Base-by-base conservation (phyloP, 768 basidiomycete genomes). In the Saitozyma podzolica region DNA sequence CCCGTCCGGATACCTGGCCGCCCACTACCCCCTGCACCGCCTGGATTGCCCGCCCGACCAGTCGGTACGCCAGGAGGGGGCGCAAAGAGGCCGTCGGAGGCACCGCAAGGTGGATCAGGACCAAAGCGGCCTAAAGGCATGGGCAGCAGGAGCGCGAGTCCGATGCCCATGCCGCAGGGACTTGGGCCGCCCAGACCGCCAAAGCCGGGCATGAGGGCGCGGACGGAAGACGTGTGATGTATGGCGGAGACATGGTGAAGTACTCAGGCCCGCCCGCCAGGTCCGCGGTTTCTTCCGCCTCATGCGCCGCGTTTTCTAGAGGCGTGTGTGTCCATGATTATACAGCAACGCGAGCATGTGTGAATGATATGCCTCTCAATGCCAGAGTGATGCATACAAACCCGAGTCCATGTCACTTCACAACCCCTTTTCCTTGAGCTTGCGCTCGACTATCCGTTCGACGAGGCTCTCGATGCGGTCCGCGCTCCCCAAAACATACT, bases 401-500 rank as follows among this genome's bases (percentile, higher is more conserved):
- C n/a, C 29, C 29, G 29, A 29, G 29, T 29, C 29, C 29, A 29
- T 29, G 29, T 29, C 29, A 29, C 29, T 29, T 29, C 29, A 59
- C 55, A 70, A 45, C 10, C 74, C 74, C 40, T 58, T 69, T 39
- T 67, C 73, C 58, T 71, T 70, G 50, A 78, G 50, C 51, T 64
- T 66, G 52, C 62, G 63, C 48, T 79, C 78, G 29, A 79, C 69
- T 11, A 77, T 59, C 52, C 65, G 51, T 50, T 79, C 73, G 8
- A 79, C 71, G n/a, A 73, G 54, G 10, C 20, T 59, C 48, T 67
- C 71, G 19, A 74, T 66, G 53, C 68, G 60, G 40, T 59, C 66
- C 50, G 60, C 56, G 54, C 67, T 68, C 3, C 75, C 75, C 54
- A 79, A 60, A 0, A 79, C 67, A 51, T 79, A 79, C 57, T 79